Evolutionary conservation across 306 rosid species (phyloP), one percentile per base, ranked within the genome.

Genomic region (Bauhinia variegata): DNA sequence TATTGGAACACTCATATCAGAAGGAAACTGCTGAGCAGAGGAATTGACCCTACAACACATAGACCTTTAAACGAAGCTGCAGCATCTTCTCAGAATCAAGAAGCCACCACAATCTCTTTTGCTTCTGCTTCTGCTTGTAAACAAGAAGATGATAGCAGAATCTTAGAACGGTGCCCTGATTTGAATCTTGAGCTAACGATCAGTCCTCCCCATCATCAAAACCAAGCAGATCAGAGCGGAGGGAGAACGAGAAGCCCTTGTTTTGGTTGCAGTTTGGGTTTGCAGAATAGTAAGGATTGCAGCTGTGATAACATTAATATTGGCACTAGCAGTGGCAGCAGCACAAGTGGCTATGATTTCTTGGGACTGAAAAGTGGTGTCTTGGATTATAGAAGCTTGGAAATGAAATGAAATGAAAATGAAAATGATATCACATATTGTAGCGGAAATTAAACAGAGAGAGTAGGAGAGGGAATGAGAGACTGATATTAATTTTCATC

Each of bases 1-100:
- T 95, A 95, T 47, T 95, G 99, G 99, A 95, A 95, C 63, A 95
- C 99, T 16, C 99, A 95, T 56, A 95, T 95, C 64, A 83, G 96
- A 67, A 87, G 99, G 74, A 95, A 95, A 88, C 99, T 95, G 41
- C 11, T 95, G 77, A 95, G 73, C 71, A 84, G 95, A 72, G 99
- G 99, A 59, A 88, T 95, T 30, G 99, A 95, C 79, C 99, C 99
- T 14, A 80, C 92, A 28, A 88, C 97, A 59, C 99, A 95, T 47
- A 80, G 88, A 47, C 82, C 92, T 11, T 70, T 95, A 7, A 80
- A 84, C 30, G 95, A 88, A 23, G 2, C 28, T 23, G 28, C 28
- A 36, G 51, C 59, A 56, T 12, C 85, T 5, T 47, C 76, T 17
- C 86, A 73, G 18, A 79, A 66, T 39, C 77, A 80, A 66, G 59